Conservation (phyloP, 208 protist genomes). For the Phytomonas serpens region DNA sequence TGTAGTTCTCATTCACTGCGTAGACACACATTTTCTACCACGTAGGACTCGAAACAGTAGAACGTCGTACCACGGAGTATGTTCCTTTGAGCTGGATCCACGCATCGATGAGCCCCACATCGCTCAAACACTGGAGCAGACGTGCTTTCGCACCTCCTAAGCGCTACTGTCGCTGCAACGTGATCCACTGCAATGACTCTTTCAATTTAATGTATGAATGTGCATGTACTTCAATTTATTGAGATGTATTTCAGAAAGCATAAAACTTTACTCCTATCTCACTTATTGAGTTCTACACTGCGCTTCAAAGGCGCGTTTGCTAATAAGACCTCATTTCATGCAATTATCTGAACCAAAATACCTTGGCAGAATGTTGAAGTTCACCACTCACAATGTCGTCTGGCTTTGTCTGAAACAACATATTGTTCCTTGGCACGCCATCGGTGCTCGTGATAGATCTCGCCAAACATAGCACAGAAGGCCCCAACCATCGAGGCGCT, state of each 20-base stretch:
- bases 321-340: constrained; percentile 43
- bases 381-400: not conserved
- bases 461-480: not conserved
- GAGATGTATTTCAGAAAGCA: constrained; percentile 26
- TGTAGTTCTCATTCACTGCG: not conserved
- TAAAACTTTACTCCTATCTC: constrained; percentile 21
- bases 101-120: not conserved
- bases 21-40: not conserved
- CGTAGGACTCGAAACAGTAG: not conserved
- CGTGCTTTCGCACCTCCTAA: constrained; percentile 22
- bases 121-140: not conserved
- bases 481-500: not conserved
- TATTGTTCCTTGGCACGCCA: not conserved
- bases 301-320: constrained; percentile 29
- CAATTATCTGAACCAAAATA: constrained; percentile 6
- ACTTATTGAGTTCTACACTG: constrained; percentile 32
- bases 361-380: not conserved
- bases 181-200: constrained; percentile 26
- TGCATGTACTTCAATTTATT: constrained; percentile 35
- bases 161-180: constrained; percentile 22
- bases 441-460: not conserved
- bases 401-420: not conserved
- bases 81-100: not conserved
- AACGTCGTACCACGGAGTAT: not conserved
- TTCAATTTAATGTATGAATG: constrained; percentile 31